phyloP scores from a whole-genome alignment of 2,329 filamentous ascomycete genomes.

The Teratosphaeria zuluensis region DNA sequence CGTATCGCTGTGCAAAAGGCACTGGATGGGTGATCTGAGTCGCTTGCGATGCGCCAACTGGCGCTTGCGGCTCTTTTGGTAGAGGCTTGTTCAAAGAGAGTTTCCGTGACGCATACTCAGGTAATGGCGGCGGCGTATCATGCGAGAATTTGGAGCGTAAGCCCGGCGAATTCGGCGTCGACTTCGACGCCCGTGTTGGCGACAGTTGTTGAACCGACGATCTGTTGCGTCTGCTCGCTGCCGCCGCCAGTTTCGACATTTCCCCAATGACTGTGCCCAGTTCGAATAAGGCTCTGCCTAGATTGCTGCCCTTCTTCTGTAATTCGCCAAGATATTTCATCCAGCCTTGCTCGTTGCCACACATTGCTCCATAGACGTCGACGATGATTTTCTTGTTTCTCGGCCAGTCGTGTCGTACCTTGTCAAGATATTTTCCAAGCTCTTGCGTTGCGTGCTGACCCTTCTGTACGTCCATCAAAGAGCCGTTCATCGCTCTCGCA shows the following conservation, averaged over 20 bases:
- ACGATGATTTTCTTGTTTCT: constrained; percentile 50
- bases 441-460: constrained; percentile 67
- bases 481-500: constrained; percentile 63
- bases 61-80: constrained; percentile 11
- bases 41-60: constrained; percentile 2
- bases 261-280: constrained; percentile 70
- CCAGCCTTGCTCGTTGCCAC: constrained; percentile 87
- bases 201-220: constrained; percentile 10
- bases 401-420: constrained; percentile 46
- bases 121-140: neutral
- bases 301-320: constrained; percentile 58
- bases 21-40: constrained; percentile 4
- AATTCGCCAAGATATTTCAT: constrained; percentile 68
- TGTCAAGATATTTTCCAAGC: constrained; percentile 64
- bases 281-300: constrained; percentile 61
- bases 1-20: constrained; percentile 6
- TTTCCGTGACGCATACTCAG: neutral
- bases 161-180: constrained; percentile 2
- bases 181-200: constrained; percentile 1
- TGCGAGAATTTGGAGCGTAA: constrained; percentile 12
- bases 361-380: constrained; percentile 81
- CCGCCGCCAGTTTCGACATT: constrained; percentile 75
- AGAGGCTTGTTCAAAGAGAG: constrained; percentile 15
- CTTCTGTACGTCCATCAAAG: constrained; percentile 67
- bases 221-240: constrained; percentile 63